Conservation (phyloP, 2,329 filamentous ascomycete species). For the Paraphoma sp. region DNA sequence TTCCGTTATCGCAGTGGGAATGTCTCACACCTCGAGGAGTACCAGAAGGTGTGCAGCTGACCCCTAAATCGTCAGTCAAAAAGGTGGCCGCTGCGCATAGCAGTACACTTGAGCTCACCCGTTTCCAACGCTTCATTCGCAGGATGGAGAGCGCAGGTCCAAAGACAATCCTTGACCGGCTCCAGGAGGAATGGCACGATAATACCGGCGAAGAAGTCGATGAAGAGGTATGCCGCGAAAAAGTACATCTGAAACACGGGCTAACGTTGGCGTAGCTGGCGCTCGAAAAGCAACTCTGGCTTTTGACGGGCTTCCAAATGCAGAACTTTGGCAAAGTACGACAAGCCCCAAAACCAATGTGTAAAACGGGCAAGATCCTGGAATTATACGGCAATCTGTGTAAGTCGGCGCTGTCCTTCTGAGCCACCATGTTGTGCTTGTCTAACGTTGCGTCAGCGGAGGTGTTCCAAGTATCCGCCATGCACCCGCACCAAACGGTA, state of each 20-base stretch:
- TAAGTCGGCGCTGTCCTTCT: constrained; percentile 33
- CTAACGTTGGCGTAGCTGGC: constrained; percentile 40
- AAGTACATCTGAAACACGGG: not conserved
- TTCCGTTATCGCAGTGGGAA: constrained; percentile 44
- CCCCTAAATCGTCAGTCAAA: constrained; percentile 16
- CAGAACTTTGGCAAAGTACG: constrained; percentile 39
- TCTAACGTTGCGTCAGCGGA: constrained; percentile 47
- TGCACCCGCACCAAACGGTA: constrained; percentile 46
- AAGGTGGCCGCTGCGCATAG: constrained; percentile 25
- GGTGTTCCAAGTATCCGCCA: constrained; percentile 54
- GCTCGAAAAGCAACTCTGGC: constrained; percentile 66
- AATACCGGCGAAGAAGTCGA: constrained; percentile 53
- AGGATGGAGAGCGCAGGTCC: constrained; percentile 63
- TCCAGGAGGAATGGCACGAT: constrained; percentile 57
- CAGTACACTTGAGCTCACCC: constrained; percentile 35
- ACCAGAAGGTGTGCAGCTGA: constrained; percentile 23
- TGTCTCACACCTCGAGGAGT: constrained; percentile 32
- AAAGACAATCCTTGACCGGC: constrained; percentile 60
- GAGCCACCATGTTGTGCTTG: constrained; percentile 25
- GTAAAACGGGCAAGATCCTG: constrained; percentile 43
- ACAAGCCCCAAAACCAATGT: constrained; percentile 29
- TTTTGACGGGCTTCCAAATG: constrained; percentile 63
- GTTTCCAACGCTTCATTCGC: constrained; percentile 61
- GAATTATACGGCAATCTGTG: constrained; percentile 50
- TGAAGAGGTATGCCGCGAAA: constrained; percentile 45